Base-by-base conservation (phyloP, 1,284 basidiomycete genomes). In the Erythrobasidium hasegawianum region DNA sequence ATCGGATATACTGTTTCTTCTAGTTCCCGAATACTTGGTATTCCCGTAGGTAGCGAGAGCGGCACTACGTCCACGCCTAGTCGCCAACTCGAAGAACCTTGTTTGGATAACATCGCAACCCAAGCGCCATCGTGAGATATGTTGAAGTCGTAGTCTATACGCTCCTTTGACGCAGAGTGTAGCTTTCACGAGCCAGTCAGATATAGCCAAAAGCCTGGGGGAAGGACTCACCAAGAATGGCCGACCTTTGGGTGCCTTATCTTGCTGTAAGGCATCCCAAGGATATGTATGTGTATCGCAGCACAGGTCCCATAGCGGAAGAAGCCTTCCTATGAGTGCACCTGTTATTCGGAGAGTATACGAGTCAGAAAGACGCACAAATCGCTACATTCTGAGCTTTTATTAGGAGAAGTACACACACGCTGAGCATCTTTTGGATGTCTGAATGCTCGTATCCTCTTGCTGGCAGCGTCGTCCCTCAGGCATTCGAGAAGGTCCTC, bases 61-160 rank as follows among this genome's bases (percentile, higher is more conserved):
- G 40, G 66, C 66, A 68, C 62, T 1, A 68, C 54, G 53, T 68
- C 66, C 7, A 62, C 50, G 13, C 64, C 64, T 54, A 67, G 38
- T 27, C 39, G 27, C 18, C 49, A 20, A 7, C 18, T 10, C 5
- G 59, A 45, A 47, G 16, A 24, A 5, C 16, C n/a, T 18, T 18
- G 43, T 24, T 47, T 24, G 7, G 43, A 47, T 18, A 24, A 8
- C 66, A 68, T 68, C 27, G 57, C 59, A 10, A 68, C 43, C 14
- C 18, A 33, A 5, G 56, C 18, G 27, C 54, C 53, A 64, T 68
- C 66, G n/a, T 68, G 66, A 2, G 59, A 61, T 13, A 62, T 53
- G 41, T 68, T 68, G 43, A 50, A 68, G 43, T 68, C 66, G 39
- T 53, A 62, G 59, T 40, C 27, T 38, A 68, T 27, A 24, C 33